Evolutionary conservation across 495 filamentous ascomycete species (phyloP).

Genomic region (Penicillium macrosclerotiorum): DNA sequence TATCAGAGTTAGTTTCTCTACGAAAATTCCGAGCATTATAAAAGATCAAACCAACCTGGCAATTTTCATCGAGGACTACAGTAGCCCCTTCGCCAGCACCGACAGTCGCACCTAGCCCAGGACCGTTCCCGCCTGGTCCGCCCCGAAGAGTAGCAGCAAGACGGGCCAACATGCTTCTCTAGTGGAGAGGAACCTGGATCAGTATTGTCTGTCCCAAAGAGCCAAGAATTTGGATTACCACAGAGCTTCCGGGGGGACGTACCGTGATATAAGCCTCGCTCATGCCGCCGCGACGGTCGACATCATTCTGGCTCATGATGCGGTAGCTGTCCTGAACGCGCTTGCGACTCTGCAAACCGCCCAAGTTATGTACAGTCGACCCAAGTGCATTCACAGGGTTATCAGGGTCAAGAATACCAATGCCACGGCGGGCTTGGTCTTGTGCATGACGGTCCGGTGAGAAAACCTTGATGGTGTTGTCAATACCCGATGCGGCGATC

Average conservation of each 20-base stretch:
- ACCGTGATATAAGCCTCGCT: constrained; percentile 64
- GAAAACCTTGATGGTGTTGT: constrained; percentile 76
- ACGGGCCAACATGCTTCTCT: constrained; percentile 61
- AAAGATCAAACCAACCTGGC: constrained; percentile 26
- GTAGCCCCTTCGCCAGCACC: constrained; percentile 21
- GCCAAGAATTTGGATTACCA: constrained; percentile 17
- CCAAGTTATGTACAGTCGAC: constrained; percentile 14
- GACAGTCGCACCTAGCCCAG: constrained; percentile 4
- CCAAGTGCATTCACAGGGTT: constrained; percentile 34
- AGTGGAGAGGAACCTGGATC: constrained; percentile 6
- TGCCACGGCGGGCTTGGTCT: constrained; percentile 52
- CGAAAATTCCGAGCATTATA: background rate
- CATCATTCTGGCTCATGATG: constrained; percentile 66
- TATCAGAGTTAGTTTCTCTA: background rate
- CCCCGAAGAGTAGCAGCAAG: constrained; percentile 37
- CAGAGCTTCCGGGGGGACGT: constrained; percentile 28
- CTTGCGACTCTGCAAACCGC: constrained; percentile 55
- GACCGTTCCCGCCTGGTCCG: constrained; percentile 10
- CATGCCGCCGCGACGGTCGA: constrained; percentile 58
- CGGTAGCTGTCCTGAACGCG: constrained; percentile 59
- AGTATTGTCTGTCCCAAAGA: constrained; percentile 5
- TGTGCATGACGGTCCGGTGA: constrained; percentile 61
- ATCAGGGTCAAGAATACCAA: constrained; percentile 51
- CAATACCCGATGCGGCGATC: constrained; percentile 69
- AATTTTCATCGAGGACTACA: constrained; percentile 46